Percentiles rank a stretch among this genome's conserved stretches.
Evolutionary conservation across 805 yeast species (phyloP).

Genomic region (Teunomyces kruisii): DNA sequence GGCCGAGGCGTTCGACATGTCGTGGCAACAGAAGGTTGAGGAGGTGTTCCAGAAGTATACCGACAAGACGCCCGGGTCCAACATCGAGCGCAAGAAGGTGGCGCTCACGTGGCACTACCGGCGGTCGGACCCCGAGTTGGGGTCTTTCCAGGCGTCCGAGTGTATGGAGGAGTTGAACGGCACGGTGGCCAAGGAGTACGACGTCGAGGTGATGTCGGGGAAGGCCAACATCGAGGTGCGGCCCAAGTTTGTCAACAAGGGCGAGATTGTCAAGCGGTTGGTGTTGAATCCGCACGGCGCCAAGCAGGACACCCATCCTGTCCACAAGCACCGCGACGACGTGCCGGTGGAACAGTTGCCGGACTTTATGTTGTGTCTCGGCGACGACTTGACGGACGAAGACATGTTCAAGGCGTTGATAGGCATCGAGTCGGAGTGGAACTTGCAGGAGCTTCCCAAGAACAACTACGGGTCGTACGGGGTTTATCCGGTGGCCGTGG

Average conservation of each 20-base stretch:
- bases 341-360: constrained; percentile 53
- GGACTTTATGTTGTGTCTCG: constrained; percentile 85
- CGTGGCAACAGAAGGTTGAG: constrained; percentile 87
- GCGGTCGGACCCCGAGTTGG: constrained; percentile 90
- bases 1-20: constrained; percentile 81
- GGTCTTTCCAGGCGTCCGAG: constrained; percentile 78
- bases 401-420: constrained; percentile 89
- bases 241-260: constrained; percentile 92
- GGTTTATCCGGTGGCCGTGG: constrained; percentile 84
- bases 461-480: constrained; percentile 58
- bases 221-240: constrained; percentile 98
- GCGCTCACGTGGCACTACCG: constrained; percentile 99
- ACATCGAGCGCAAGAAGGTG: constrained; percentile 83
- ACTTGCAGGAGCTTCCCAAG: constrained; percentile 35
- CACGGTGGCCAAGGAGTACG: constrained; percentile 63
- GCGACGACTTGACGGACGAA: constrained; percentile 97
- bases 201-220: constrained; percentile 94
- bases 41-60: constrained; percentile 73
- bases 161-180: constrained; percentile 63
- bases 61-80: constrained; percentile 87
- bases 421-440: constrained; percentile 57
- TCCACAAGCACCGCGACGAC: too few relatives aligned
- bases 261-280: constrained; percentile 86
- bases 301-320: constrained; percentile 38
- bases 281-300: constrained; percentile 64